Evolutionary conservation across 2,329 filamentous ascomycete genomes (phyloP), one percentile per base, ranked within the genome.

Genomic region (Plenodomus lindquistii): DNA sequence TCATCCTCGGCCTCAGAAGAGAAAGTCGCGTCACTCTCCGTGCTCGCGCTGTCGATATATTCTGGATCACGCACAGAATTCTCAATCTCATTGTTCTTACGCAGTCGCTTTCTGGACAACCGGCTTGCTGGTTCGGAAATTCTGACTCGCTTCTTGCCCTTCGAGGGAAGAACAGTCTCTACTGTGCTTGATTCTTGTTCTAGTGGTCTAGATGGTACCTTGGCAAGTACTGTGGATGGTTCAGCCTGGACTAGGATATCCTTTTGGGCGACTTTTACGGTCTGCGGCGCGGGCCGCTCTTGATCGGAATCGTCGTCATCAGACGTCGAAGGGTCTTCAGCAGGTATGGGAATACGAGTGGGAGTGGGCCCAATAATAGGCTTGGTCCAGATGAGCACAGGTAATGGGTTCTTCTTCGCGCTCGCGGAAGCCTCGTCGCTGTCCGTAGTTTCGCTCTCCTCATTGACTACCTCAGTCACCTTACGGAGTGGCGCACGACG

Each of bases 131-230:
- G 52, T 19, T 59, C 55, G 5, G 46, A 24, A 24, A 63, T 55
- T 21, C 51, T 57, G 36, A 61, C 58, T 24, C 62, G 62, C 39
- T 67, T 66, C 37, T 44, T 61, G 17, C 44, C 20, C 27, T 57
- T 55, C 15, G 35, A 34, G 11, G 20, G 31, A 35, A 24, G 8
- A 38, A 17, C 27, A 19, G 42, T 11, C 11, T n/a, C n/a, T 31
- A 10, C 3, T 40, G 37, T 17, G 17, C 19, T 20, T 40, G 13
- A n/a, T 7, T 7, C 34, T 10, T 27, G 22, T 35, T 18, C 19
- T 35, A 11, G 15, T 15, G 24, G 46, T 16, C 9, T n/a, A 19
- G 15, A 16, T 16, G 37, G 10, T 36, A 3, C 21, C 16, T 34
- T 18, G 16, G 22, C 24, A 10, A 31, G 17, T 21, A 17, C 11